These are phyloP conservation scores for Saccharomycopsis guyanensis DNA, from an alignment of 805 yeast genomes.

Conservation along the genomic window DNA sequence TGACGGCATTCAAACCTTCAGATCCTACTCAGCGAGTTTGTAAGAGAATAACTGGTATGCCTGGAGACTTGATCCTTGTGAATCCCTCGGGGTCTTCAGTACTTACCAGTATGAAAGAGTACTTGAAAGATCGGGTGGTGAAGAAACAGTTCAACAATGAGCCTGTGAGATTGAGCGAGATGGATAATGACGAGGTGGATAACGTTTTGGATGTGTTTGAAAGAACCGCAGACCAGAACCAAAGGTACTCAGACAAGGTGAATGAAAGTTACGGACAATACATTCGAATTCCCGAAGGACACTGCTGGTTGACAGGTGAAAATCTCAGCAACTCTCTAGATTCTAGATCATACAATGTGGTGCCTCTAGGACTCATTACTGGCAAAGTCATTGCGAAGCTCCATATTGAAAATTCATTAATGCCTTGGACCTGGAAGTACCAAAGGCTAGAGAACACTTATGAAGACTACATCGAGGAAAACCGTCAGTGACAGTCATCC, in stretches of 20 bases:
- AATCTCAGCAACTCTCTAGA: slow-evolving; percentile 82
- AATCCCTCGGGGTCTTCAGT: slow-evolving; percentile 65
- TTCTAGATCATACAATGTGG: slow-evolving; percentile 80
- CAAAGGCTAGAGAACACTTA: slow-evolving; percentile 48
- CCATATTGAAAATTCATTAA: slow-evolving; percentile 42
- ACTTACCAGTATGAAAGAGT: slow-evolving; percentile 28
- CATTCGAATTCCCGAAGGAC: slow-evolving; percentile 84
- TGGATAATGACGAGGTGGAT: neutral
- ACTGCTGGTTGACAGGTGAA: slow-evolving; percentile 96
- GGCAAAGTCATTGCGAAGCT: slow-evolving; percentile 80
- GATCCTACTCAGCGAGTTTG: slow-evolving; percentile 82
- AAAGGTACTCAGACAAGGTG: neutral
- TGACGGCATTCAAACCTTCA: slow-evolving; percentile 85
- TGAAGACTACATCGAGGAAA: slow-evolving; percentile 25
- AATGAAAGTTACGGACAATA: slow-evolving; percentile 35
- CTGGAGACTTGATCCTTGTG: slow-evolving; percentile 76
- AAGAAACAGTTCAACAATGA: neutral
- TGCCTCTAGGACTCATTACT: slow-evolving; percentile 80
- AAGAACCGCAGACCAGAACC: slow-evolving; percentile 3
- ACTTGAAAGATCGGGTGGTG: slow-evolving; percentile 5
- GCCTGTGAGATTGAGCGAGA: neutral
- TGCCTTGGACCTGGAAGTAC: slow-evolving; percentile 38
- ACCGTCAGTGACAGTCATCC: neutral
- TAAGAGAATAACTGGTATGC: slow-evolving; percentile 91
- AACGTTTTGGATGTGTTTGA: neutral